Percentiles rank a stretch among this genome's conserved stretches.
Evolutionary conservation across 1,284 basidiomycete species (phyloP).

Genomic region (Ceratobasidium papillatum): DNA sequence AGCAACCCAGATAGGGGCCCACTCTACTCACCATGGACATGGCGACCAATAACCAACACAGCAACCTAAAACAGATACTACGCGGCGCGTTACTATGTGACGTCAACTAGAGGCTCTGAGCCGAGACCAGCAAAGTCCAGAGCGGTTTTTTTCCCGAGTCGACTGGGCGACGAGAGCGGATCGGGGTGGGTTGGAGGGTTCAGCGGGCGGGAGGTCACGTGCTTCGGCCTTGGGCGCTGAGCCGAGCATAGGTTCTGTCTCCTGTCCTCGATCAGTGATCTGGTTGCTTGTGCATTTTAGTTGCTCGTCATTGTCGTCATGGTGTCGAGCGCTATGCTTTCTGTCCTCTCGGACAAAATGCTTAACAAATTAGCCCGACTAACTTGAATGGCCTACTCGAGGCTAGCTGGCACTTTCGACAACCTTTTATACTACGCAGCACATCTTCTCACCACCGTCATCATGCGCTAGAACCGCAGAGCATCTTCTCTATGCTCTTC

Average conservation of each 20-base stretch:
- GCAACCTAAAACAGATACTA: constrained; percentile 2
- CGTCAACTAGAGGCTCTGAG: constrained; percentile 14
- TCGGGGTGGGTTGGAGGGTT: constrained; percentile 37
- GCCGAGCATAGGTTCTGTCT: neutral
- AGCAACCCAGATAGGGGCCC: constrained; percentile 10
- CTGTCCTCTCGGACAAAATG: no score
- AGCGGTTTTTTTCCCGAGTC: neutral
- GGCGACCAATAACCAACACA: constrained; percentile 27
- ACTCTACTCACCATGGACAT: constrained; percentile 32
- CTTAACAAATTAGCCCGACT: no score
- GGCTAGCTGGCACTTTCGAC: no score
- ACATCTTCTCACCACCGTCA: no score
- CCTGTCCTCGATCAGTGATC: neutral
- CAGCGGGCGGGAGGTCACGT: constrained; percentile 22
- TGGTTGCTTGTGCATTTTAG: no score
- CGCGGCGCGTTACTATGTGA: constrained; percentile 25
- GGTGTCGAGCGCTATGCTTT: no score
- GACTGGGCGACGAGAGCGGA: constrained; percentile 10
- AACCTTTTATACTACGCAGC: no score
- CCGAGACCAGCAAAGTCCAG: neutral
- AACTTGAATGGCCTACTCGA: no score
- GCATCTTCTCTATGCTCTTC: no score
- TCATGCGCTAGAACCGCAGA: no score
- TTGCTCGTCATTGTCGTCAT: neutral
- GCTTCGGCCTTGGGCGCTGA: neutral